Percentiles rank a stretch among this genome's conserved stretches.
phyloP scores from a whole-genome alignment of 805 yeast species.

The Wickerhamiella dianesei region DNA sequence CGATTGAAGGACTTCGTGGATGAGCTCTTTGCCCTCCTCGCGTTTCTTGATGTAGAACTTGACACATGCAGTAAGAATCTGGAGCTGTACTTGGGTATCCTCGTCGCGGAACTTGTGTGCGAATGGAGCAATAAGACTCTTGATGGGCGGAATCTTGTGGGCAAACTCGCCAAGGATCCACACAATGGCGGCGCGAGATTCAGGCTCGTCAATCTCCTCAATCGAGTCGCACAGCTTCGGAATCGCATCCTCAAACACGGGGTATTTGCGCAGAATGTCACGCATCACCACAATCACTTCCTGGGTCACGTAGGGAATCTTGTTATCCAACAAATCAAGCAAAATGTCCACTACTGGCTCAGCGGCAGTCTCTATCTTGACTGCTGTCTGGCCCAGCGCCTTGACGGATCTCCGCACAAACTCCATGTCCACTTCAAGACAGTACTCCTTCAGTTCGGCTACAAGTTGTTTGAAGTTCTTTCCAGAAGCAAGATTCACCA shows the following conservation, averaged over 20 bases:
- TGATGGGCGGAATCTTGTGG: conserved; percentile 33
- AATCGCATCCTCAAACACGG: conserved; percentile 43
- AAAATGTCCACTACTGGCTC: conserved; percentile 53
- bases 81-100: conserved; percentile 60
- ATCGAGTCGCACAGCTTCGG: conserved; percentile 32
- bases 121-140: conserved; percentile 30
- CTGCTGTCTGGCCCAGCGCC: conserved; percentile 83
- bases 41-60: conserved; percentile 57
- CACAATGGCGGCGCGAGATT: conserved; percentile 59
- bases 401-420: conserved; percentile 82
- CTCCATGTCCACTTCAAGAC: conserved; percentile 75
- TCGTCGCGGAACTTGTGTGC: conserved; percentile 47
- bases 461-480: conserved; percentile 49
- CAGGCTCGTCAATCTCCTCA: conserved; percentile 63
- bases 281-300: conserved; percentile 66
- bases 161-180: conserved; percentile 80
- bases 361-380: conserved; percentile 54
- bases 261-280: conserved; percentile 61
- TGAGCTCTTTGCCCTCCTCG: conserved; percentile 45
- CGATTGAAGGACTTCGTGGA: conserved; percentile 60
- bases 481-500: conserved; percentile 62
- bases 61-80: conserved; percentile 61
- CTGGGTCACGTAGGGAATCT: conserved; percentile 58
- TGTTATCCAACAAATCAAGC: conserved; percentile 46
- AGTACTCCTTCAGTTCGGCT: conserved; percentile 72